Base-by-base conservation (phyloP, 1,284 basidiomycete genomes). In the Naganishia albida region DNA sequence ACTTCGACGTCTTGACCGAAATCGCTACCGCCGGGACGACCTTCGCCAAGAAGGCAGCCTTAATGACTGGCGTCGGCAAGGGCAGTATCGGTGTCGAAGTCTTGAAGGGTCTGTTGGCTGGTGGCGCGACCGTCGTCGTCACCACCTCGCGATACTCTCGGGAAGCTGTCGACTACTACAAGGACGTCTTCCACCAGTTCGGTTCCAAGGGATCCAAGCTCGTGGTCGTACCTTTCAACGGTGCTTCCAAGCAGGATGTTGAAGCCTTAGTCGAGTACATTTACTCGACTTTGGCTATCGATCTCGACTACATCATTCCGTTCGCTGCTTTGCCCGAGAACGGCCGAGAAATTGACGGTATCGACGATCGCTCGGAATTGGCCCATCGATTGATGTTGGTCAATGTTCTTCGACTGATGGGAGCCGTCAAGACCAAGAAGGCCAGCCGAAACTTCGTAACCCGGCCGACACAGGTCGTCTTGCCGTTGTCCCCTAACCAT, bases 241-340 rank as follows among this genome's bases (percentile, higher is more conserved):
- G 96, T 80, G 79, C 78, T 23, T 98, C 95, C 15, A 94, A 91
- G 81, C 94, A 98, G 79, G 96, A 99, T 73, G 91, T 95, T 46
- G 94, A 99, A 76, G 91, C 93, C 12, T 86, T 99, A 63, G 88
- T 99, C 72, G 94, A 98, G 81, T 99, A 99, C 80, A 95, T 99
- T 79, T 99, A 98, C 81, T 87, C 89, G 50, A 93, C 88, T 49
- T 87, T 97, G 65, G 88, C 89, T 54, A 87, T 99, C 82, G 95
- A 99, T 81, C 85, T 99, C 68, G 95, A 99, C 81, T 98, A 97
- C 81, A 91, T 99, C 73, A 86, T 98, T 69, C 95, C 95, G 46
- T 99, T 99, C 80, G 96, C 95, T 64, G 96, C 94, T 67, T 89
- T 99, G 54, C 94, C 96, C 15, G 96, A 98, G 81, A 98, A 98